Conservation (phyloP, 2,329 filamentous ascomycete genomes). For the Xylaria sp. region DNA sequence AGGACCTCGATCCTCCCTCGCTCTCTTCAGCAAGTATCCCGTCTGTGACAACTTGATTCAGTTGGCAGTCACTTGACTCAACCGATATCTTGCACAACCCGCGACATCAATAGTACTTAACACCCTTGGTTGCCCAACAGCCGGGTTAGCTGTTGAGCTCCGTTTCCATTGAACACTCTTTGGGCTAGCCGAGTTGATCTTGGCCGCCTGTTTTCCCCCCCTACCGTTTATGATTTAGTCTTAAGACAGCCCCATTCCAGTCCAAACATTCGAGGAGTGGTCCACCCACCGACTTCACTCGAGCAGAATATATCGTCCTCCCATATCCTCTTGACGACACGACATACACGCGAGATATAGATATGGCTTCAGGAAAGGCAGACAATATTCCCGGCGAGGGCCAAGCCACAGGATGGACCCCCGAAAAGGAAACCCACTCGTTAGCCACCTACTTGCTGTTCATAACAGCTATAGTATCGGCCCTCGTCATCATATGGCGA, state of each 20-base stretch:
- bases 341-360: constrained; percentile 4
- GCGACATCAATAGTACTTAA: neutral
- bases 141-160: constrained; percentile 27
- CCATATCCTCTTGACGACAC: neutral
- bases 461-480: constrained; percentile 59
- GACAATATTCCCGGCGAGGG: constrained; percentile 21
- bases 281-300: neutral
- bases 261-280: constrained; percentile 1
- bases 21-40: neutral
- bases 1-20: neutral
- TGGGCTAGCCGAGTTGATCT: constrained; percentile 26
- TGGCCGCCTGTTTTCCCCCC: constrained; percentile 7
- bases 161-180: constrained; percentile 17
- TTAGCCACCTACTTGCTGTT: constrained; percentile 58
- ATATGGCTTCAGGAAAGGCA: constrained; percentile 16
- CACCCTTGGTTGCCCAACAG: constrained; percentile 15
- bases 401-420: constrained; percentile 33
- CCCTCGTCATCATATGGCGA: constrained; percentile 62
- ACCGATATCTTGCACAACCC: neutral
- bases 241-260: constrained; percentile 10
- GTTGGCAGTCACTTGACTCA: neutral
- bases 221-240: constrained; percentile 10
- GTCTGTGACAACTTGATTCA: constrained; percentile 4
- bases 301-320: neutral
- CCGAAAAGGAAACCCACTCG: constrained; percentile 44